Evolutionary conservation across 306 rosid genomes (phyloP).

Genomic region (Acacia melanoxylon): DNA sequence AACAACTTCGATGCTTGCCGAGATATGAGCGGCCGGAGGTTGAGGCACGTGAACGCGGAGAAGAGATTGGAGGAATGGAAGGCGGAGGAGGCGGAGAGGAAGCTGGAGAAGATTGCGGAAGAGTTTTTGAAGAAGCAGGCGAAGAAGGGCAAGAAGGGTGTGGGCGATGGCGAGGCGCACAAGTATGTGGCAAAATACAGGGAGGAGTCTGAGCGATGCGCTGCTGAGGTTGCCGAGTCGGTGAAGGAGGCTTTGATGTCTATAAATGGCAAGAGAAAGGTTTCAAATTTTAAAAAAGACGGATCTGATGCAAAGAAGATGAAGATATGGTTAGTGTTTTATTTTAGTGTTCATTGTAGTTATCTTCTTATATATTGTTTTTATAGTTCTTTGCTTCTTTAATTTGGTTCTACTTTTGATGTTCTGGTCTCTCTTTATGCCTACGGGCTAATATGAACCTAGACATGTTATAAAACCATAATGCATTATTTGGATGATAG

Average conservation of each 20-base stretch:
- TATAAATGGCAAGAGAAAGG: conserved; percentile 61
- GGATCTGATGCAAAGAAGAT: conserved; percentile 50
- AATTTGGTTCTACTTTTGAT: not conserved
- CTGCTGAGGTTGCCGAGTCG: conserved; percentile 66
- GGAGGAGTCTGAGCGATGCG: conserved; percentile 76
- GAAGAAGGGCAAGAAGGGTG: conserved; percentile 84
- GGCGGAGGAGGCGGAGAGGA: conserved; percentile 74
- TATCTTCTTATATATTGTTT: not conserved
- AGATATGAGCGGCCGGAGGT: conserved; percentile 94
- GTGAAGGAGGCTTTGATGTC: conserved; percentile 64
- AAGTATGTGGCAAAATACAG: conserved; percentile 86
- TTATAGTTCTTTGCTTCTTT: not conserved
- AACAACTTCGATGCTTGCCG: conserved; percentile 95
- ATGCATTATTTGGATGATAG: not conserved
- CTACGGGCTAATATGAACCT: not conserved
- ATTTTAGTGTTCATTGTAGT: not conserved
- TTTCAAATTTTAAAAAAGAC: not conserved
- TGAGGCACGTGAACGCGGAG: conserved; percentile 97
- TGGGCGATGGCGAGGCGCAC: conserved; percentile 64
- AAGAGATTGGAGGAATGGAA: conserved; percentile 91
- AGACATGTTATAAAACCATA: not conserved
- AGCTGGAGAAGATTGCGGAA: conserved; percentile 75
- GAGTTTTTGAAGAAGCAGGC: conserved; percentile 72
- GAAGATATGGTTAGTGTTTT: conserved; percentile 69
- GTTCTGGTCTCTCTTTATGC: not conserved